Base-by-base conservation (phyloP, 1,284 basidiomycete genomes). In the Wolfiporia cocos region DNA sequence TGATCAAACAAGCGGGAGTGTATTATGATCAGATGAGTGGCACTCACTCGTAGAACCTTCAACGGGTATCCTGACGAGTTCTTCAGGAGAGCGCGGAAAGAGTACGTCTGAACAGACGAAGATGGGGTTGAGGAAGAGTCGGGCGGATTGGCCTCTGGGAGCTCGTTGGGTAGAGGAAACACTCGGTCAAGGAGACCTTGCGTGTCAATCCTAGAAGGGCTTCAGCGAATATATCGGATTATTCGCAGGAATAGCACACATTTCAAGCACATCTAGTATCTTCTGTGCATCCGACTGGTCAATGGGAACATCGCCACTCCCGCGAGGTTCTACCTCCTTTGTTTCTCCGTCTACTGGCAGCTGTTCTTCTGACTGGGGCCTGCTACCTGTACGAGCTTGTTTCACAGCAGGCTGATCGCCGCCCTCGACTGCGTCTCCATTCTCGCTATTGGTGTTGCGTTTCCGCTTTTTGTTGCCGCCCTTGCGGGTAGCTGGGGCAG, bases 131-230 rank as follows among this genome's bases (percentile, higher is more conserved):
- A 43, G 12, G 44, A 37, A 17, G 55, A 44, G 20, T 54, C 55
- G 56, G 63, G 34, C 1, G 62, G 62, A 1, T 63, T 55, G 14
- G 65, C 60, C 14, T 66, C 57, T 39, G 57, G 57, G 26, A 64
- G 54, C 45, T 68, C 61, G n/a, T 59, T 50, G 12, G 70, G 64
- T 5, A 79, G 62, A 17, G 81, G 76, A 56, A 85, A 83, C 49
- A 86, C 81, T 52, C 86, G 79, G 69, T 88, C 84, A n/a, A 90
- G 76, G 3, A 89, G 68, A 40, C 79, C 81, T 52, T 86, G 85
- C 0, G 71, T 71, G 58, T 89, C 86, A 44, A 77, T 66, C 54
- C 83, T 86, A 30, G 36, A 52, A 37, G 29, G 14, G 19, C 33
- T 7, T 34, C 11, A 37, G 35, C n/a, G n/a, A n/a, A n/a, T n/a